Evolutionary conservation across 2,329 filamentous ascomycete species (phyloP).

Genomic region (Diaporthe caulivora): DNA sequence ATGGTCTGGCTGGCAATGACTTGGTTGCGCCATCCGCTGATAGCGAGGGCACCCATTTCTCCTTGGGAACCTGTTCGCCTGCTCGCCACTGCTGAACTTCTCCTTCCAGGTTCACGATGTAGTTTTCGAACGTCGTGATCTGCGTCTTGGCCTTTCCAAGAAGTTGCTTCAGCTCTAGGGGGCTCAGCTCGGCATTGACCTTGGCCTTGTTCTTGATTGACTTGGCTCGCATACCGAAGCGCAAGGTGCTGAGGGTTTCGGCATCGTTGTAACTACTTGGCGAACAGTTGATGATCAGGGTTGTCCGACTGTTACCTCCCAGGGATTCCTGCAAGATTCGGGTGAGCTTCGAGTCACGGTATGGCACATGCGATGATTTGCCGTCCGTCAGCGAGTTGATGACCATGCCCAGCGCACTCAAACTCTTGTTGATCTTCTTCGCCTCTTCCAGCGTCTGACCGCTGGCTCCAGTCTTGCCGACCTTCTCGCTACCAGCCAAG

Average conservation of each 20-base stretch:
- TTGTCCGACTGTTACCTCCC: constrained; percentile 98
- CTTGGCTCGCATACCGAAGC: constrained; percentile 96
- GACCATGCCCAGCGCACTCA: constrained; percentile 98
- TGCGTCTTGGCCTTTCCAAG: constrained; percentile 94
- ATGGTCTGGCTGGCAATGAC: constrained; percentile 61
- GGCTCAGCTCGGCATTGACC: constrained; percentile 98
- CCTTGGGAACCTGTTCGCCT: constrained; percentile 89
- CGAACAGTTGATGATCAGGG: constrained; percentile 98
- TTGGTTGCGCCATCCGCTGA: constrained; percentile 65
- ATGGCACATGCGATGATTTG: constrained; percentile 95
- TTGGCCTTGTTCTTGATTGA: constrained; percentile 99
- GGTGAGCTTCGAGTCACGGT: constrained; percentile 97
- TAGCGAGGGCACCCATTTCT: constrained; percentile 83
- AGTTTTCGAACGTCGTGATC: constrained; percentile 88
- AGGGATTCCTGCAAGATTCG: constrained; percentile 97
- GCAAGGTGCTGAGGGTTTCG: constrained; percentile 90
- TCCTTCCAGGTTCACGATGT: constrained; percentile 84
- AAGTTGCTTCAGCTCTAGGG: constrained; percentile 91
- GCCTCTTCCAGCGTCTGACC: constrained; percentile 98
- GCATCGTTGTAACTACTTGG: constrained; percentile 98
- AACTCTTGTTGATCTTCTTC: constrained; percentile 99
- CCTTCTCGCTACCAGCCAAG: constrained; percentile 97
- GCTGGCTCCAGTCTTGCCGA: constrained; percentile 97
- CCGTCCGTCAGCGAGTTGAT: constrained; percentile 98
- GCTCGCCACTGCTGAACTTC: constrained; percentile 90